Evolutionary conservation across 805 yeast species (phyloP).

Genomic region (Saturnispora zaruensis): DNA sequence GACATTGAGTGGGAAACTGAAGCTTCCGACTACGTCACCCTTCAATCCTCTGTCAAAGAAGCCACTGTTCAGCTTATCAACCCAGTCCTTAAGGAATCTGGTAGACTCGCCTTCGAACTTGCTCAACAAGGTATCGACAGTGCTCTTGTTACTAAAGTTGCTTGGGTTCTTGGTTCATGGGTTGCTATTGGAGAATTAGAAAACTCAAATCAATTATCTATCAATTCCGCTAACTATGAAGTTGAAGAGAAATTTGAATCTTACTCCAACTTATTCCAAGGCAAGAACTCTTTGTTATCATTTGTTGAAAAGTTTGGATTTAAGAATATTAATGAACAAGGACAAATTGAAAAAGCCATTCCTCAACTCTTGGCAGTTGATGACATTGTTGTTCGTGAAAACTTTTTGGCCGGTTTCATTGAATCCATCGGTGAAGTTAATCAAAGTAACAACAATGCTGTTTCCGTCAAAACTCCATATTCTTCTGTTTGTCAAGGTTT

Average conservation of each 20-base stretch:
- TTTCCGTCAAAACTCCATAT: conserved; percentile 27
- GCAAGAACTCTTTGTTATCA: neutral
- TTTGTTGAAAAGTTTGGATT: neutral
- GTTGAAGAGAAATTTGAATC: neutral
- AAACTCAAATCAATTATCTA: neutral
- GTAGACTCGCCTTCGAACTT: neutral
- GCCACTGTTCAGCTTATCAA: conserved; percentile 5
- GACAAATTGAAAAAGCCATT: conserved; percentile 24
- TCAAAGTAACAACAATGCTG: conserved; percentile 12
- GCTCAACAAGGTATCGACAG: neutral
- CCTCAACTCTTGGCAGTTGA: conserved; percentile 31
- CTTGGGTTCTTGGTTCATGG: neutral
- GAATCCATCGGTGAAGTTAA: conserved; percentile 30
- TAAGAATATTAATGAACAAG: neutral
- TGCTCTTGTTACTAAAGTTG: neutral
- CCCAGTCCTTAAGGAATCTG: conserved; percentile 22
- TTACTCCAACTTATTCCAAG: neutral
- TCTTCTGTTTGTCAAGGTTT: conserved; percentile 30
- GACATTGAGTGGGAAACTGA: conserved; percentile 33
- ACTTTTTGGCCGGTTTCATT: conserved; percentile 36
- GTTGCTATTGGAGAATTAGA: neutral
- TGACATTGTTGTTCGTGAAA: conserved; percentile 34
- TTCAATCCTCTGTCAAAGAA: neutral
- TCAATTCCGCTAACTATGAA: neutral
- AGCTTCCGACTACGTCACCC: conserved; percentile 28